Conservation (phyloP, 192 early-diverging fungal species). For the Allomyces javanicus region DNA sequence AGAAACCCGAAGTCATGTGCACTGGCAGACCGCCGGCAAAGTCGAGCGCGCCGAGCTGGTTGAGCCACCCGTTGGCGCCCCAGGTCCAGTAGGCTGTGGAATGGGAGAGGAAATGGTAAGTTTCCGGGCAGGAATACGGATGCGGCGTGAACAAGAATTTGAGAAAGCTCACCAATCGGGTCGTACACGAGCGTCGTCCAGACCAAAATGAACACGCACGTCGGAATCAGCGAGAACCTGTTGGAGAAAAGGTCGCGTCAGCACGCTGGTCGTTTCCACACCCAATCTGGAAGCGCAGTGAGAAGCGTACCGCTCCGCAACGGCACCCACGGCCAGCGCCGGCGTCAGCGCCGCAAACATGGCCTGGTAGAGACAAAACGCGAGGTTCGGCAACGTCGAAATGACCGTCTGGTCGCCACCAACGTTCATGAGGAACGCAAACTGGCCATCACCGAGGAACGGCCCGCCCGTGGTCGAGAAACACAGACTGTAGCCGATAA, state of each 20-base stretch:
- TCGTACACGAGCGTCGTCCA: slow-evolving; percentile 49
- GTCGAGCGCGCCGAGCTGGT: slow-evolving; percentile 50
- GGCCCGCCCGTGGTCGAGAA: neutral
- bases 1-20: slow-evolving; percentile 57
- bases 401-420: slow-evolving; percentile 5
- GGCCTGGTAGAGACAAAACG: slow-evolving; percentile 52
- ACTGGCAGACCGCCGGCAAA: slow-evolving; percentile 80
- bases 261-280: neutral
- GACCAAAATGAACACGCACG: slow-evolving; percentile 40
- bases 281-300: neutral
- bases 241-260: neutral
- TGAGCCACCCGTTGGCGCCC: slow-evolving; percentile 60
- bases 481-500: neutral
- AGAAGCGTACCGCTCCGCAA: slow-evolving; percentile 1
- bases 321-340: neutral
- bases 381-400: slow-evolving; percentile 33
- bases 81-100: slow-evolving; percentile 66
- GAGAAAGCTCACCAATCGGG: neutral
- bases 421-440: slow-evolving; percentile 14
- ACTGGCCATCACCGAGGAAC: slow-evolving; percentile 26
- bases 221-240: slow-evolving; percentile 13
- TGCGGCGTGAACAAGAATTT: neutral
- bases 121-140: neutral
- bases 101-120: slow-evolving; percentile 11
- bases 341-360: slow-evolving; percentile 64